phyloP scores from a whole-genome alignment of 352 stramenopile genomes.

The Globisporangium perplexum region DNA sequence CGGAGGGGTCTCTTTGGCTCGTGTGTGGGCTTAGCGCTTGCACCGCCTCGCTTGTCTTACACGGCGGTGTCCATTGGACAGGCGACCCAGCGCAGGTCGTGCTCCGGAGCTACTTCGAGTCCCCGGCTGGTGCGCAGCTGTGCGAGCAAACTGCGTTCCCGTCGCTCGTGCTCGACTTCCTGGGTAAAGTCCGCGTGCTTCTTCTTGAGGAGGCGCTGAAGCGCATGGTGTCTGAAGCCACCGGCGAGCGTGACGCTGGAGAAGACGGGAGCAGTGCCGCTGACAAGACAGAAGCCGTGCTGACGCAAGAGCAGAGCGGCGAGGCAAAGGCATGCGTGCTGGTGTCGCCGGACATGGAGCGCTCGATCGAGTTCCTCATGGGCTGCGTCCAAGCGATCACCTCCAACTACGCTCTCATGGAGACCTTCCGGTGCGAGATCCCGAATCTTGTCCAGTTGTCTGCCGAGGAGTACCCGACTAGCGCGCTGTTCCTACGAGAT shows the following conservation, averaged over 20 bases:
- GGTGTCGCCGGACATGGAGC: slow-evolving; percentile 20
- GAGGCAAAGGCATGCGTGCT: not conserved
- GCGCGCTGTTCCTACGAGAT: slow-evolving; percentile 40
- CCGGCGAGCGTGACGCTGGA: not conserved
- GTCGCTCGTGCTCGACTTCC: slow-evolving; percentile 60
- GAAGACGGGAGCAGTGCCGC: not conserved
- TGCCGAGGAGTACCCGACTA: slow-evolving; percentile 55
- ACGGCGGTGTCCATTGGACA: slow-evolving; percentile 3
- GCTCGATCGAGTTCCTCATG: slow-evolving; percentile 50
- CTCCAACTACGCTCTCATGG: slow-evolving; percentile 41
- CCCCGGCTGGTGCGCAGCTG: slow-evolving; percentile 26
- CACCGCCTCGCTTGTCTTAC: not conserved
- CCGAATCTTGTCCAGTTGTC: slow-evolving; percentile 57
- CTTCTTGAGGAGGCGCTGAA: slow-evolving; percentile 42
- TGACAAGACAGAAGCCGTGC: no score
- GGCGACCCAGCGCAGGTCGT: slow-evolving; percentile 28
- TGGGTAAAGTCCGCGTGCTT: slow-evolving; percentile 43
- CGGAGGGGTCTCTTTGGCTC: not conserved
- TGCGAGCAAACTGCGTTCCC: slow-evolving; percentile 70
- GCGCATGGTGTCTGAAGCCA: slow-evolving; percentile 9
- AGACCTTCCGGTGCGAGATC: slow-evolving; percentile 65
- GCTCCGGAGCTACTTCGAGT: slow-evolving; percentile 51
- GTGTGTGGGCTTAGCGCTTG: no score
- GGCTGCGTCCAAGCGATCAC: slow-evolving; percentile 51
- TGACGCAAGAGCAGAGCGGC: no score